phyloP scores from a whole-genome alignment of 2,329 filamentous ascomycete species.

The Ophiostoma montium region DNA sequence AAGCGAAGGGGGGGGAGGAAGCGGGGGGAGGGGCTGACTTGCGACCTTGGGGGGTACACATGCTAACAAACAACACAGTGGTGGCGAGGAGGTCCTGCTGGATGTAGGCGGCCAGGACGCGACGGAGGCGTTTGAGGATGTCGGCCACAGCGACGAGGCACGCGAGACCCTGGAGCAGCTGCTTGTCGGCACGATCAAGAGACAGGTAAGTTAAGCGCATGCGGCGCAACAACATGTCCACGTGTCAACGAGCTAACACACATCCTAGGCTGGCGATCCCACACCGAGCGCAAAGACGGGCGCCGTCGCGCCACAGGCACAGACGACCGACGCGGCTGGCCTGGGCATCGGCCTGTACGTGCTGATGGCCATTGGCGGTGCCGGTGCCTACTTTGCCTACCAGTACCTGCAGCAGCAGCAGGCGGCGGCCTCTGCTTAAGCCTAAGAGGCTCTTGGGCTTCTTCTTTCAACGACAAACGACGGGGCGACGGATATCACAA shows the following conservation, averaged over 20 bases:
- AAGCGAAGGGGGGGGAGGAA: too few relatives aligned
- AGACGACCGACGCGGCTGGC: constrained; percentile 35
- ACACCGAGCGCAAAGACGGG: constrained; percentile 44
- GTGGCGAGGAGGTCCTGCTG: constrained; percentile 94
- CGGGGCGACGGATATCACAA: neutral
- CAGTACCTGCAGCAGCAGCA: constrained; percentile 59
- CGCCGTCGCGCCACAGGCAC: constrained; percentile 34
- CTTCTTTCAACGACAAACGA: neutral
- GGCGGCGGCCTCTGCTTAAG: constrained; percentile 11
- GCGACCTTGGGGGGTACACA: too few relatives aligned
- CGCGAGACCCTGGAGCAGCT: constrained; percentile 79
- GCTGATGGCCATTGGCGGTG: constrained; percentile 62
- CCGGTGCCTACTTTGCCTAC: constrained; percentile 67
- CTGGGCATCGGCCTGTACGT: constrained; percentile 72
- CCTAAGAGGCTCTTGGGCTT: too few relatives aligned
- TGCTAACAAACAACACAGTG: constrained; percentile 39
- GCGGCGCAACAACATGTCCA: neutral
- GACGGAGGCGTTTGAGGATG: constrained; percentile 97
- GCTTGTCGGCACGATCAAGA: constrained; percentile 64
- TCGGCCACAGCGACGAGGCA: constrained; percentile 97
- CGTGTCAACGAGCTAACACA: neutral
- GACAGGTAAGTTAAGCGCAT: constrained; percentile 43
- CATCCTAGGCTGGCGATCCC: constrained; percentile 59
- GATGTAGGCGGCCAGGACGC: constrained; percentile 93
- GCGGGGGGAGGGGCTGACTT: too few relatives aligned